These are phyloP conservation scores for Colletotrichum sp. DNA, from an alignment of 2,329 filamentous ascomycete genomes.

Conservation along the genomic window DNA sequence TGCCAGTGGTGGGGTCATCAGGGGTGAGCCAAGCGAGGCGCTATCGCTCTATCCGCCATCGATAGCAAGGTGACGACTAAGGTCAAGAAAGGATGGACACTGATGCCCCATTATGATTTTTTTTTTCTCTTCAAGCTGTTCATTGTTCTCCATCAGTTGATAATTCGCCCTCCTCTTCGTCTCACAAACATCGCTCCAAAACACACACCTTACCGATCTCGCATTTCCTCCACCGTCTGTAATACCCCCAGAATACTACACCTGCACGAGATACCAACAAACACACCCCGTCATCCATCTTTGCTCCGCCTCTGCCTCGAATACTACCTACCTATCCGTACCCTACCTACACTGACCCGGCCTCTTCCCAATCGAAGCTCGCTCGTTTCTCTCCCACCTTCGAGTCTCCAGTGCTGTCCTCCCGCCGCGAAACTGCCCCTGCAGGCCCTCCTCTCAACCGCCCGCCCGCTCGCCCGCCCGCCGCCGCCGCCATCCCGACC, in stretches of 20 bases:
- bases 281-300: background rate
- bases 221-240: background rate
- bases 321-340: background rate
- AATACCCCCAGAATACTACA: constrained; percentile 5
- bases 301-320: background rate
- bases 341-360: background rate
- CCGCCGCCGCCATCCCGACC: constrained; percentile 15
- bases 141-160: constrained; percentile 22
- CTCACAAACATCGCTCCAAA: constrained; percentile 8
- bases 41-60: constrained; percentile 23
- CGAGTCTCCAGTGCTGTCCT: background rate
- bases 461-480: background rate
- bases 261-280: constrained; percentile 5
- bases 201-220: background rate
- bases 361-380: background rate
- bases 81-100: constrained; percentile 19
- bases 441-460: constrained; percentile 15
- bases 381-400: background rate
- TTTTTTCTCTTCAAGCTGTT: constrained; percentile 21
- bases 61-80: constrained; percentile 22
- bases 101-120: constrained; percentile 20
- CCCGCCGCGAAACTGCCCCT: constrained; percentile 5
- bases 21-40: constrained; percentile 22
- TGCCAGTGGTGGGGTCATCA: background rate
- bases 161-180: constrained; percentile 16